Evolutionary conservation across 208 protist species (phyloP), one percentile per base, ranked within the genome.

Genomic region (Leptomonas seymouri): DNA sequence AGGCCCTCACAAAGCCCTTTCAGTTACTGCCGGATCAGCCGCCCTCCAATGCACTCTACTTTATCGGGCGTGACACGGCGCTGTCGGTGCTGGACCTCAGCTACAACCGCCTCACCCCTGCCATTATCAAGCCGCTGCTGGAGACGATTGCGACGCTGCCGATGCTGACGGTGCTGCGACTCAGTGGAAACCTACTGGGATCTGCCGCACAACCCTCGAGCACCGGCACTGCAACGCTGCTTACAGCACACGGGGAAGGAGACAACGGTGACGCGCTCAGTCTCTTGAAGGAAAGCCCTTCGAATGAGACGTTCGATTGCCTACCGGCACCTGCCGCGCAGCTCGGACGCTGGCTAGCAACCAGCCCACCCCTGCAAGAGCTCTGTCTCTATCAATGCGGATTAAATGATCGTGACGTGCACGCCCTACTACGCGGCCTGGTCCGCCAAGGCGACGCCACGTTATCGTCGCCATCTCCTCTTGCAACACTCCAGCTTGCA

Each of bases 301-400:
- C 39, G 31, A 48, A 39, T 11, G 7, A 11, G 39, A 5, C 55
- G 20, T 39, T 3, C 7, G 44, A 8, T 9, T 34, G 36, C 15
- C 16, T 27, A 41, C 39, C 31, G 58, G 57, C 61, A 1, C 31
- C 49, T 23, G 69, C 61, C 16, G 59, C 49, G 25, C 50, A 55
- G 36, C 73, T 78, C 27, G 71, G 80, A 2, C n/a, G 62, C 30
- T 89, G 79, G 72, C 74, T 90, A 3, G 63, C 63, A 12, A 74
- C 45, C 0, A 67, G 84, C 63, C 78, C 84, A 23, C 60, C 80
- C 3, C 72, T 93, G 28, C 73, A 76, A 31, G 63, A 69, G 51
- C 66, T 93, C n/a, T 82, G 72, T 14, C 55, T 95, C 11, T 85
- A 82, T 44, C 80, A 95, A 53, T 92, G 89, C 45, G 74, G 51